These are phyloP conservation scores for Spergularia marina DNA, from an alignment of 148 eudicot species.

Conservation along the genomic window DNA sequence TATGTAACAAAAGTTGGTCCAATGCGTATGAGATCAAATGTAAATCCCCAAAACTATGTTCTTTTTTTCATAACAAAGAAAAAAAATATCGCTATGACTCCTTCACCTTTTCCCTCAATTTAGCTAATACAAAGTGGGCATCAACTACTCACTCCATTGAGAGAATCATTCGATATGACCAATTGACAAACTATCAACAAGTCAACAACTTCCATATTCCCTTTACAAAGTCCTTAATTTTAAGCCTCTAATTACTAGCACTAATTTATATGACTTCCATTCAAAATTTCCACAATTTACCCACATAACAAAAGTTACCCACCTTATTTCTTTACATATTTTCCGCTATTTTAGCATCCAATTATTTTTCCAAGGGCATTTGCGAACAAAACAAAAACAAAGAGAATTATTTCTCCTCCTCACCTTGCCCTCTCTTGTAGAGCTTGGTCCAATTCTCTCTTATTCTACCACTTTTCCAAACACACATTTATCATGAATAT, in stretches of 20 bases:
- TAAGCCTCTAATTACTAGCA: conserved; percentile 1
- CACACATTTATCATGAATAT: not conserved
- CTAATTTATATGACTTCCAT: not conserved
- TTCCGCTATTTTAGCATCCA: not conserved
- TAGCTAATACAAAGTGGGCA: not conserved
- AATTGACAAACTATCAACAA: not conserved
- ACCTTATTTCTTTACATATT: not conserved
- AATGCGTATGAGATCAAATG: too few relatives aligned
- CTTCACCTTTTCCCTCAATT: too few relatives aligned
- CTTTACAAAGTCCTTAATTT: not conserved
- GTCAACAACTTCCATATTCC: not conserved
- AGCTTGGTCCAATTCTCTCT: conserved; percentile 9
- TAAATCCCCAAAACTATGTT: too few relatives aligned
- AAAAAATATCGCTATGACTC: too few relatives aligned
- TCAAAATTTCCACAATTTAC: not conserved
- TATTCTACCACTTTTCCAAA: not conserved
- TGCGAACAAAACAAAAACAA: conserved; percentile 4
- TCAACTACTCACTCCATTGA: not conserved
- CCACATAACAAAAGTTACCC: not conserved
- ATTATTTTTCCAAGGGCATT: conserved; percentile 1
- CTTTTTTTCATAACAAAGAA: too few relatives aligned
- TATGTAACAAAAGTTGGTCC: too few relatives aligned
- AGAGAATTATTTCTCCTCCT: not conserved
- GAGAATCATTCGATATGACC: not conserved
- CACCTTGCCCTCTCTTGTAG: conserved; percentile 15